Base-by-base conservation (phyloP, 768 basidiomycete species). In the Russula ochroleuca region DNA sequence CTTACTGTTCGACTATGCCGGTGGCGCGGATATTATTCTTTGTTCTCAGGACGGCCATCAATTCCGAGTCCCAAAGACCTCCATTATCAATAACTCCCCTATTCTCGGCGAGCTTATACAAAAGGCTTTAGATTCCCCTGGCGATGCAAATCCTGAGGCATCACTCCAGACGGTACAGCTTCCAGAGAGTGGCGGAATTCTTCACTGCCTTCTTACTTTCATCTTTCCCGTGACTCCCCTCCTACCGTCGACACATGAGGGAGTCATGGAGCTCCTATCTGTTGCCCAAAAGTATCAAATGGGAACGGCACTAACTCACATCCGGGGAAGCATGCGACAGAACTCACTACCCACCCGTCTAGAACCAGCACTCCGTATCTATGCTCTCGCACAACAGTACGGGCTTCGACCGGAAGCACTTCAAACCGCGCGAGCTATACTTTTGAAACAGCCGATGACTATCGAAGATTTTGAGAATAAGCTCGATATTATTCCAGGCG, bases 41-140 rank as follows among this genome's bases (percentile, higher is more conserved):
- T 10, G 35, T 35, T 76, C 80, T 11, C 68, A 73, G 1, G 80
- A 83, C 60, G 75, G 73, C 9, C 73, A 76, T 3, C 66, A 73
- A 11, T 82, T 83, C 67, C 77, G 75, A 37, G 72, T 83, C 47
- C 76, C 78, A 68, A 78, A 75, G 48, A 62, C 77, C 47, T 75
- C 78, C 40, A 68, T 83, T 41, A 73, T 74, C 38, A 76, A 71
- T 62, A 35, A 10, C 35, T 35, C 35, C 10, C 35, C 35, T 1
- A 71, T 81, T n/a, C 76, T 82, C 65, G 1, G 17, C 2, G 7
- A 48, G 4, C 41, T 43, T 3, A 47, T 35, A 35, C 35, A 35
- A 35, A 35, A 10, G 10, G 10, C 35, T 8, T 35, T 35, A 10
- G 35, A 35, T 35, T 35, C 35, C 10, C 35, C 10, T 1, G 8